Base-by-base conservation (phyloP, 306 rosid genomes). In the Psophocarpus tetragonolobus region DNA sequence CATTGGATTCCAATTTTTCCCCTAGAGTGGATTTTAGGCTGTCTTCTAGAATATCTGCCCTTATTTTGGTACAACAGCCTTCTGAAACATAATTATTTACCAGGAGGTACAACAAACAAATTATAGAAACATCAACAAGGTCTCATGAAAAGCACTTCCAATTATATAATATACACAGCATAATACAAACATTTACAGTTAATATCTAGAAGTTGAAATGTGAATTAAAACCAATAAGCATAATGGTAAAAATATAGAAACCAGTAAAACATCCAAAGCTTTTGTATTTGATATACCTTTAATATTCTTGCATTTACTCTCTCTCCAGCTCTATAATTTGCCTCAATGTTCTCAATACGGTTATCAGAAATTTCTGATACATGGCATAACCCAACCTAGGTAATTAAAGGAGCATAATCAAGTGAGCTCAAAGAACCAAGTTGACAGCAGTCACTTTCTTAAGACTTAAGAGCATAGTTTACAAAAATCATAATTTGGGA, bases 341-440 rank as follows among this genome's bases (percentile, higher is more conserved):
- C 80, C 76, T 90, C 93, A 63, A 92, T 72, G 79, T 71, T 85
- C 41, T 90, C 91, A 54, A 87, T 38, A 57, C 35, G 87, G 74
- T 86, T 78, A 78, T 88, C 97, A 58, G 97, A 87, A 86, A 95
- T 80, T 87, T 95, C 97, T 14, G 97, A 92, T 14, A 85, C 32
- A 68, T 95, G 99, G 89, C 99, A 95, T 73, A 91, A 77, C 54
- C 99, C 99, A 82, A 92, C 97, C 98, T 94, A 81, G 65, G 69
- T 10, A 73, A 75, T 65, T 60, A 24, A 79, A 77, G 53, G 20
- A 73, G 27, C 54, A 66, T 14, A 75, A 64, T 17, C 64, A 51
- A 62, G 61, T 71, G 64, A 80, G 80, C 26, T 48, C 13, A 65
- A 14, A 71, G 30, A 71, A 79, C 66, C 51, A 5, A 60, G 29